Conservation (phyloP, 495 filamentous ascomycete genomes). For the Daldinia loculata region DNA sequence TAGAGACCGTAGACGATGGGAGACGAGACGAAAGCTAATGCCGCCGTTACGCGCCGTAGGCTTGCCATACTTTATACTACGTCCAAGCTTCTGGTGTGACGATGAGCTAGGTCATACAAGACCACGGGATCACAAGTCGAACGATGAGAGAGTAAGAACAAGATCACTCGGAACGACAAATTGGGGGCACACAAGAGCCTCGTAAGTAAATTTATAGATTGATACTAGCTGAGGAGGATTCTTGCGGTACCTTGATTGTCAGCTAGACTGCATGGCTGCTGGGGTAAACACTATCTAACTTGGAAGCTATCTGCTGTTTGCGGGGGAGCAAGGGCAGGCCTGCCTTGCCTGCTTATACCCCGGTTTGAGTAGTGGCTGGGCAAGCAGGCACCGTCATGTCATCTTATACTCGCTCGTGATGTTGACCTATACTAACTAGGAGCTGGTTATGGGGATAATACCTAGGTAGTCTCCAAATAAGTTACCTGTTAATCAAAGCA, state of each 20-base stretch:
- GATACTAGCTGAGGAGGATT: background rate
- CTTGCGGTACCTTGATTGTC: background rate
- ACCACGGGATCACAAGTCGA: background rate
- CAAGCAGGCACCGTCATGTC: constrained; percentile 1
- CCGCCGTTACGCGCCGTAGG: constrained; percentile 24
- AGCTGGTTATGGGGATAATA: background rate
- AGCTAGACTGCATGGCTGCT: background rate
- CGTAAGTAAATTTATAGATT: constrained; percentile 2
- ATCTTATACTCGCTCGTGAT: background rate
- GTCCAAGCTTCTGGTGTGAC: constrained; percentile 3
- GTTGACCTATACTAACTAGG: background rate
- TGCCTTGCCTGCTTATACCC: constrained; percentile 15
- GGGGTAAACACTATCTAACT: constrained; percentile 4
- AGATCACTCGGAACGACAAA: background rate
- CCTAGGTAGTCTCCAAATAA: background rate
- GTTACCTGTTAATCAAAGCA: too few species aligned
- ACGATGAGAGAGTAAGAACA: background rate
- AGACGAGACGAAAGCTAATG: constrained; percentile 39
- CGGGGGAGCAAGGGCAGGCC: background rate
- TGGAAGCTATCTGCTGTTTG: constrained; percentile 13
- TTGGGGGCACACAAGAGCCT: background rate
- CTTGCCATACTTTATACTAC: constrained; percentile 26
- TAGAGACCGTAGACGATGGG: constrained; percentile 48
- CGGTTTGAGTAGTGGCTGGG: constrained; percentile 18
- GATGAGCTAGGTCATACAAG: background rate